Base-by-base conservation (phyloP, 176 grass and related monocot species). In the Phragmites australis region DNA sequence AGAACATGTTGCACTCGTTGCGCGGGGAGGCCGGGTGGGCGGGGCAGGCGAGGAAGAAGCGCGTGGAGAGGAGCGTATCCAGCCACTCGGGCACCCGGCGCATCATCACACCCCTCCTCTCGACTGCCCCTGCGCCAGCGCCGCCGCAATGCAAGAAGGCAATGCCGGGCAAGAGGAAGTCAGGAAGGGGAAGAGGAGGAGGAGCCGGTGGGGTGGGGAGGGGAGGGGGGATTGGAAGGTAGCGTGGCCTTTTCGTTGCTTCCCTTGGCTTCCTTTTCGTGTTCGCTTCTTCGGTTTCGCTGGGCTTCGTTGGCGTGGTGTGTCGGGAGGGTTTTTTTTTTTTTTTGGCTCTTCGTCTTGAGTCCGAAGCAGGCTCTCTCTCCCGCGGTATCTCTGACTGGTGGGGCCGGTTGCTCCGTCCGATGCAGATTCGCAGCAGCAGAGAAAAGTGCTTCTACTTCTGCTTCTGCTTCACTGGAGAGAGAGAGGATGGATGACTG, bases 1-100 rank as follows among this genome's bases (percentile, higher is more conserved):
- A 94, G 86, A 91, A 94, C 89, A 94, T 87, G 92, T 94, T 94
- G 89, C 83, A 84, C 81, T 94, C 92, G 76, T 88, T 87, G 61
- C 92, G 86, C 15, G 92, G 80, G 0, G 92, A 88, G 23, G 75
- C 92, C 8, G 86, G 79, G 77, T 94, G 92, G 4, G 75, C 66
- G 32, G 31, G 72, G 83, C 92, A 94, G 29, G 89, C 71, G 2
- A 88, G 70, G 76, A 94, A 94, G 92, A 94, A 94, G 14, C 78
- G 89, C 30, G 89, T 87, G 3, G 67, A 29, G 4, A 94, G 86
- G 2, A 94, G 92, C 51, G 92, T 29, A 77, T 94, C 89, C 60
- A 94, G 81, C 92, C 92, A 94, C 10, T 57, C 83, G 16, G 92
- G 89, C 89, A 68, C 76, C 32, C 88, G 80, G 82, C 89, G 84